A percentile compares a stretch with the other conserved stretches of the same genome.
Conservation (phyloP, 1,284 basidiomycete species). For the Ganoderma resinaceum region DNA sequence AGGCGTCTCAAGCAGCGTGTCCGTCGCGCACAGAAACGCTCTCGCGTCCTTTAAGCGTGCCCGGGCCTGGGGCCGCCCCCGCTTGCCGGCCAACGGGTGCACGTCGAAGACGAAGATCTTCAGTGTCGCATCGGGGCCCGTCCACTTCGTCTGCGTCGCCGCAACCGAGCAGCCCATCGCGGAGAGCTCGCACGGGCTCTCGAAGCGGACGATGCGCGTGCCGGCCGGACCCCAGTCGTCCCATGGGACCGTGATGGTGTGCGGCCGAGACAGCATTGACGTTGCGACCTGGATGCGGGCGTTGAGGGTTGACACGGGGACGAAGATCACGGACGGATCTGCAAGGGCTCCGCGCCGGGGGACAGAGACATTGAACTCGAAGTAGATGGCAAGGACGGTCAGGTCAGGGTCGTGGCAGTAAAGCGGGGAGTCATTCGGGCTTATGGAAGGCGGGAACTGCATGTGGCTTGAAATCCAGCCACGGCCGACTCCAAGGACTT, state of each 20-base stretch:
- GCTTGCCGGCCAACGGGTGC: not conserved
- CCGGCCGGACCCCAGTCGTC: not conserved
- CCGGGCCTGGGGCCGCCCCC: not conserved
- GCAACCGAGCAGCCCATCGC: not conserved
- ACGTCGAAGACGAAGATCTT: not conserved
- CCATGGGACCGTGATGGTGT: not conserved
- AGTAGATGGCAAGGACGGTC: not conserved
- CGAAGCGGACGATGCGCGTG: not conserved
- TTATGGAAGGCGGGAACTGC: not conserved
- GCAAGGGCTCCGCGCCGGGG: not conserved
- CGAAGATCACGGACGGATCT: not conserved
- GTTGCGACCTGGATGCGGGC: too few relatives aligned
- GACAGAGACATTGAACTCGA: not conserved
- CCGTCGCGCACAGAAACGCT: not conserved
- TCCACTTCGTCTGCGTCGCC: not conserved
- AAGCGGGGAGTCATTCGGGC: not conserved
- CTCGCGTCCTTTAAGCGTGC: not conserved
- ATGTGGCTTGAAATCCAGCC: not conserved
- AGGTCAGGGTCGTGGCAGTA: not conserved
- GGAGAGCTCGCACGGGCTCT: not conserved
- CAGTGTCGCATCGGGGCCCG: not conserved
- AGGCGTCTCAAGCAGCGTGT: not conserved
- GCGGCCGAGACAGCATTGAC: not conserved
- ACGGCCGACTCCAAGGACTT: not conserved
- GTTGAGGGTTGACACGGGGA: not conserved